Conservation (phyloP, 1,284 basidiomycete species). For the Gymnopus androsaceus region DNA sequence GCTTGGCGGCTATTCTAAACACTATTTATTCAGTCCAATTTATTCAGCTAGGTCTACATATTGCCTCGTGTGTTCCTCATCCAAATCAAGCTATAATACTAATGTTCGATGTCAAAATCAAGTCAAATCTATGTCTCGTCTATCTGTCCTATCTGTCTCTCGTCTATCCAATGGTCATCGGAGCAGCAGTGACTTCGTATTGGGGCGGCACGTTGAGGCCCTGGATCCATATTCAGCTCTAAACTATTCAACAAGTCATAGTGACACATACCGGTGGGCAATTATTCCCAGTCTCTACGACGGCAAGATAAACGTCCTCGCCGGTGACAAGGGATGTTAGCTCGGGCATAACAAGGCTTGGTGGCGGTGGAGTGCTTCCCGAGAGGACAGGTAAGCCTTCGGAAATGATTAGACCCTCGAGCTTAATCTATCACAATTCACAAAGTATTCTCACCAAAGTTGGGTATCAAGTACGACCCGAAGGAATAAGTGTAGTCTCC, state of each 20-base stretch:
- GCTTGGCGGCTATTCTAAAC: too few species aligned
- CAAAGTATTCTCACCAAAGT: slow-evolving; percentile 20
- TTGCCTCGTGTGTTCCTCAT: too few species aligned
- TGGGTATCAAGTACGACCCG: slow-evolving; percentile 19
- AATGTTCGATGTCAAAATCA: too few species aligned
- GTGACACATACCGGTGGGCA: slow-evolving; percentile 25
- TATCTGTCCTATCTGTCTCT: too few species aligned
- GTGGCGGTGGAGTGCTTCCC: slow-evolving; percentile 16
- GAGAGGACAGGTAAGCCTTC: slow-evolving; percentile 9
- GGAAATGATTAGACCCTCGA: not conserved
- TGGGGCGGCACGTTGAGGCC: slow-evolving; percentile 19
- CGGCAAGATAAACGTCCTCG: slow-evolving; percentile 20
- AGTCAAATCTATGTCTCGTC: too few species aligned
- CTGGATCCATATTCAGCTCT: not conserved
- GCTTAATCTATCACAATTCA: not conserved
- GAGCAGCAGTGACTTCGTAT: slow-evolving; percentile 18
- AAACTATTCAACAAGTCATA: not conserved
- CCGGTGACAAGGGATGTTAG: slow-evolving; percentile 8
- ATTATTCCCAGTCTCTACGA: slow-evolving; percentile 23
- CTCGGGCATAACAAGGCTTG: slow-evolving; percentile 20
- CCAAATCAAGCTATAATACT: too few species aligned
- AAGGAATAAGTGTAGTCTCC: slow-evolving; percentile 18
- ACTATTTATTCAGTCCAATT: too few species aligned
- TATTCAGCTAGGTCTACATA: too few species aligned
- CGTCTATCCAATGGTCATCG: not conserved